Percentiles rank a stretch among this genome's conserved stretches.
Conservation (phyloP, 257 asterid genomes). For the Solanum rostratum region DNA sequence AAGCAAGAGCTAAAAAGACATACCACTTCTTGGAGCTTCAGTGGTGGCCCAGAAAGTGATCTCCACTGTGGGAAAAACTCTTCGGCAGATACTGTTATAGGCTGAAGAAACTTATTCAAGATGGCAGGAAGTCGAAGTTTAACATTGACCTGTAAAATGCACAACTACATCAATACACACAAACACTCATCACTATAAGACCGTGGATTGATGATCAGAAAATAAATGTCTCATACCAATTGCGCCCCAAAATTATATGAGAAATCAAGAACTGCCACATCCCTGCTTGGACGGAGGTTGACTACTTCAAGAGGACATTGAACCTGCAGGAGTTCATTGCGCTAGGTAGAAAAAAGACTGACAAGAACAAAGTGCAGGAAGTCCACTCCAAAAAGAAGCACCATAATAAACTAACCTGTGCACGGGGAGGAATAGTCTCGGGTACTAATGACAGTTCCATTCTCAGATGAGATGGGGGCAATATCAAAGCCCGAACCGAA, state of each 20-base stretch:
- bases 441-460: constrained; percentile 79
- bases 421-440: constrained; percentile 91
- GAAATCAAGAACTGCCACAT: constrained; percentile 83
- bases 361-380: neutral
- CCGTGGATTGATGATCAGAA: neutral
- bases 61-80: constrained; percentile 95
- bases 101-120: constrained; percentile 78
- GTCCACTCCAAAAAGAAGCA: neutral
- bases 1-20: constrained; percentile 2
- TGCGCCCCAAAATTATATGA: constrained; percentile 63
- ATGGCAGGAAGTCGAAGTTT: constrained; percentile 90
- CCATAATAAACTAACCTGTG: constrained; percentile 45
- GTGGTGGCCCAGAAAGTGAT: constrained; percentile 94
- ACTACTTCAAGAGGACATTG: constrained; percentile 87
- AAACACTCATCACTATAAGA: neutral
- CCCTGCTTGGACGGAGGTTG: constrained; percentile 90
- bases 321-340: constrained; percentile 32
- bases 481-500: constrained; percentile 70
- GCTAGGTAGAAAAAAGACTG: neutral
- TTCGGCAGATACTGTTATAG: constrained; percentile 65
- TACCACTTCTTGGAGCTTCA: constrained; percentile 97
- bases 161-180: neutral
- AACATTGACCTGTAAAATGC: constrained; percentile 53
- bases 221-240: constrained; percentile 31
- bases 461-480: constrained; percentile 76